Conservation (phyloP, 2,329 filamentous ascomycete genomes). For the Colletotrichum magnum region DNA sequence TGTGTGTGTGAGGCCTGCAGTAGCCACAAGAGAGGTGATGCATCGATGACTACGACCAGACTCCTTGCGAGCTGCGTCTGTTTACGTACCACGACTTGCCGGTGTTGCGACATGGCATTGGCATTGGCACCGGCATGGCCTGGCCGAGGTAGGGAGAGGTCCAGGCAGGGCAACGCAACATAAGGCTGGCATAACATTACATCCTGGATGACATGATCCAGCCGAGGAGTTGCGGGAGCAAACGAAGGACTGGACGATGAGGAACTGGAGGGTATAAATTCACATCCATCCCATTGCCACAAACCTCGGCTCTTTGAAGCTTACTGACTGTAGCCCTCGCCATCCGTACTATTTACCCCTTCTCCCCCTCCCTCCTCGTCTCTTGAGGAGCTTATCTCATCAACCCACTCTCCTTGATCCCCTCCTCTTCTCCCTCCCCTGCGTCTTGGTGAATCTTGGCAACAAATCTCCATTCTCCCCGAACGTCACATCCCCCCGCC, state of each 20-base stretch:
- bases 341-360: neutral
- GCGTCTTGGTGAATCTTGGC: constrained; percentile 15
- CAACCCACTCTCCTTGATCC: neutral
- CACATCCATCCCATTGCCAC: constrained; percentile 1
- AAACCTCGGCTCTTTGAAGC: neutral
- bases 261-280: constrained; percentile 27
- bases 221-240: constrained; percentile 11
- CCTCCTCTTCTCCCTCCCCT: neutral
- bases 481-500: constrained; percentile 8
- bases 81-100: constrained; percentile 31
- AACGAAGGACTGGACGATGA: neutral
- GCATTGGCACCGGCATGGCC: constrained; percentile 2
- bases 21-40: constrained; percentile 32
- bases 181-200: constrained; percentile 12
- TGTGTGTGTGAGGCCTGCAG: constrained; percentile 25
- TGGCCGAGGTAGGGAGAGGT: constrained; percentile 28
- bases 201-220: constrained; percentile 1
- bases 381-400: neutral
- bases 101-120: constrained; percentile 6
- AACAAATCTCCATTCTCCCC: neutral
- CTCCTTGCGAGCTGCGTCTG: constrained; percentile 26
- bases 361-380: neutral
- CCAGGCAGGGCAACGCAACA: constrained; percentile 30
- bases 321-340: neutral
- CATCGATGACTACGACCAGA: constrained; percentile 28